Base-by-base conservation (phyloP, 2,329 filamentous ascomycete species). In the Niveomyces coronatus region DNA sequence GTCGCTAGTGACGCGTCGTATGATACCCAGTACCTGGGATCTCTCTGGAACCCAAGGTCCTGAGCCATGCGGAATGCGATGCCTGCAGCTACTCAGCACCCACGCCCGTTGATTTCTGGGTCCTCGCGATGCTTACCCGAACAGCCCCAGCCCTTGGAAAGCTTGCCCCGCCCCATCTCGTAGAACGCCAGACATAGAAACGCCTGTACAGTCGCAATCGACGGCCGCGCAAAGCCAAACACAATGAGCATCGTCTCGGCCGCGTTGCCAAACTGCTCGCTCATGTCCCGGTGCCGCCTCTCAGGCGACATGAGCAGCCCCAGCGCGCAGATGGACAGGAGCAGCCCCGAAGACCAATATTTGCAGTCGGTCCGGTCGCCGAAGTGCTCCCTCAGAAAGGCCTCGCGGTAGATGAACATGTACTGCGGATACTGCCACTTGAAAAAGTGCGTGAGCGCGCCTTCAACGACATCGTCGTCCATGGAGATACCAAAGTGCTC, bases 381-480 rank as follows among this genome's bases (percentile, higher is more conserved):
- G 17, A 50, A 49, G 17, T 55, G 47, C n/a, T 52, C 51, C 8
- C 36, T 32, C 2, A 55, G 37, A n/a, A 55, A 54, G 0, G 49
- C 50, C 16, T 54, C 53, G 1, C 53, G 49, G 19, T 55, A 55
- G 3, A 55, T 48, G 30, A 55, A 55, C 48, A 54, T 53, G 43
- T 54, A 54, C n/a, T 55, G 46, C 4, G 52, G 49, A 19, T 53
- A 55, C 32, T 55, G 52, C 45, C 47, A 52, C n/a, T 41, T 45
- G 40, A 55, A 55, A 32, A 55, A 55, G 2, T 46, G 43, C 16
- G 46, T 33, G 1, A 55, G 32, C 0, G 45, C 44, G 6, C 46
- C 37, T 1, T 39, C 43, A 14, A 55, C 43, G 3, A 47, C 31
- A 11, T 46, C 41, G 11, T 46, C 46, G 2, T 24, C 23, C 8